Evolutionary conservation across 78 protist species (phyloP).

Genomic region (Dictyostelium firmibasis): DNA sequence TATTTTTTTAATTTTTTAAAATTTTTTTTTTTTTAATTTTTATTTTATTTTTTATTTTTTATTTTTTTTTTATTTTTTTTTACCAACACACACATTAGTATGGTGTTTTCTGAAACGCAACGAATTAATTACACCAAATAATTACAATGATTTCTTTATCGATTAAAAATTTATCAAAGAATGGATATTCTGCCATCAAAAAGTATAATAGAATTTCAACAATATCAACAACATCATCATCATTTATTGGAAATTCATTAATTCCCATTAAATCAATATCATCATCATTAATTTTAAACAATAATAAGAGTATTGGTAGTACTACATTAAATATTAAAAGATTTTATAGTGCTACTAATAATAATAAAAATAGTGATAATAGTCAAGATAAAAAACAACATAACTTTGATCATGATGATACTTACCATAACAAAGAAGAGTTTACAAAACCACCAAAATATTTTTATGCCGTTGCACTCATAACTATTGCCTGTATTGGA

Average conservation of each 20-base stretch:
- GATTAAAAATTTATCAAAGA: not conserved
- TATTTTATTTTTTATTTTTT: not conserved
- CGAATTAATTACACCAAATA: not conserved
- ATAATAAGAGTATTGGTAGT: not conserved
- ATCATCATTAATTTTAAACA: not conserved
- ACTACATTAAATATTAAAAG: not conserved
- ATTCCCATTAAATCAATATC: not conserved
- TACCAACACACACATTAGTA: not conserved
- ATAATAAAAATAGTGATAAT: not conserved
- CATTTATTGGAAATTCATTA: not conserved
- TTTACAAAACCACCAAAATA: constrained; percentile 55
- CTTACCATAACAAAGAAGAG: constrained; percentile 23
- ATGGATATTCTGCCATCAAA: not conserved
- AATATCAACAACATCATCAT: too few relatives aligned
- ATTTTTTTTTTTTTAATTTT: not conserved
- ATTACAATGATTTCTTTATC: not conserved
- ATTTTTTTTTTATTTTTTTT: too few relatives aligned
- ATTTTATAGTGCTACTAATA: not conserved
- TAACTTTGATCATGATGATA: not conserved
- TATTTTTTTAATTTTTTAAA: not conserved
- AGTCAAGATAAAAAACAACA: not conserved
- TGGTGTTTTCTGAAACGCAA: not conserved
- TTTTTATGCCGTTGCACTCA: not conserved
- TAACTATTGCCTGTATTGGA: not conserved
- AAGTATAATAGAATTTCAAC: not conserved